Conservation (phyloP, 179 eudicot genomes). For the Beta macrorhiza region DNA sequence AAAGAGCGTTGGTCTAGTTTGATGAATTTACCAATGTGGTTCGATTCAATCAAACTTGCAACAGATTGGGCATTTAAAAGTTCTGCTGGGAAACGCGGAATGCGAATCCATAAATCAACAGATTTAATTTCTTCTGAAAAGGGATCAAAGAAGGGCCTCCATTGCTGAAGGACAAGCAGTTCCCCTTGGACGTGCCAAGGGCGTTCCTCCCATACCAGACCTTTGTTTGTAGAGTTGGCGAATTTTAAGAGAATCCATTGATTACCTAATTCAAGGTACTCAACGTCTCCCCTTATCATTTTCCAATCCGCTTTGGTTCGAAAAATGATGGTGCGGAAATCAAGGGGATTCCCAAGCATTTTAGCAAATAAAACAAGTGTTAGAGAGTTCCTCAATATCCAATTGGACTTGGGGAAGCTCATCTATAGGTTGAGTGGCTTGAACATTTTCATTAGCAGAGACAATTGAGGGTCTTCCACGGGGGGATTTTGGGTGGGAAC, state of each 20-base stretch:
- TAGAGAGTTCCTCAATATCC: too few relatives aligned
- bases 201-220: background rate
- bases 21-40: background rate
- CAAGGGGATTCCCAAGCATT: background rate
- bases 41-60: background rate
- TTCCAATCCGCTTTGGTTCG: background rate
- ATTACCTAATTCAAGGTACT: background rate
- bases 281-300: background rate
- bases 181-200: background rate
- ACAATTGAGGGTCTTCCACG: too few relatives aligned
- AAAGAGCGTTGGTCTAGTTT: background rate
- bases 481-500: too few relatives aligned
- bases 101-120: background rate
- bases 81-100: background rate
- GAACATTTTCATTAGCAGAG: too few relatives aligned
- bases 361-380: background rate
- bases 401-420: too few relatives aligned
- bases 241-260: background rate
- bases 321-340: background rate
- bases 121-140: background rate
- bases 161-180: background rate
- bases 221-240: background rate
- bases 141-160: background rate
- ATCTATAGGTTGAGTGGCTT: too few relatives aligned
- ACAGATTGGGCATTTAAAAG: background rate